Percentiles rank a stretch among this genome's conserved stretches.
phyloP scores from a whole-genome alignment of 139 green algal genomes.

The Chara braunii region DNA sequence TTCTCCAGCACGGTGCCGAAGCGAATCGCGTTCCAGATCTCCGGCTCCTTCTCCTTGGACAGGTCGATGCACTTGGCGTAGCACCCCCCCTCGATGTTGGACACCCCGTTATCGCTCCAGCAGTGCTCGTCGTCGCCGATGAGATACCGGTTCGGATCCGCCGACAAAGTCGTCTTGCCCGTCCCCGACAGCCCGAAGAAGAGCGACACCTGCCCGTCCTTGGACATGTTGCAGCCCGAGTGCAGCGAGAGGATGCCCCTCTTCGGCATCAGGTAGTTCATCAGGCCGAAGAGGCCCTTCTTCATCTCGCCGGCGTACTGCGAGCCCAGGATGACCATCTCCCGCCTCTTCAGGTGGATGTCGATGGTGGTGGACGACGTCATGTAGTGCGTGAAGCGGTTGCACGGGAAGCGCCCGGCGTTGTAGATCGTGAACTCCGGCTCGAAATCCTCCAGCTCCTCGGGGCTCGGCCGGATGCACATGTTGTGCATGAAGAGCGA shows the following conservation, averaged over 20 bases:
- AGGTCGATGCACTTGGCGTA: conserved; percentile 94
- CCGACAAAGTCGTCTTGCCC: conserved; percentile 58
- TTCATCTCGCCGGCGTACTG: conserved; percentile 87
- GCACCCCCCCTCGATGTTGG: conserved; percentile 94
- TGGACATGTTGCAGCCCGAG: conserved; percentile 62
- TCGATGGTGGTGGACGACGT: conserved; percentile 66
- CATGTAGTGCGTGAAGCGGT: conserved; percentile 78
- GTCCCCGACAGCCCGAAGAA: conserved; percentile 47
- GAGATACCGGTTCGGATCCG: conserved; percentile 67
- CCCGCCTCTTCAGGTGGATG: conserved; percentile 52
- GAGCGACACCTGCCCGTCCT: conserved; percentile 44
- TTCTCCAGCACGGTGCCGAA: conserved; percentile 90
- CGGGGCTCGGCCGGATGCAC: conserved; percentile 56
- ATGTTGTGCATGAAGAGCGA: conserved; percentile 97
- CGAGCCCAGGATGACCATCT: conserved; percentile 68
- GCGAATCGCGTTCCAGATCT: conserved; percentile 83
- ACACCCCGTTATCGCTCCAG: conserved; percentile 75
- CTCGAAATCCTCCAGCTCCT: conserved; percentile 68
- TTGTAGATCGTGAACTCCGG: conserved; percentile 95
- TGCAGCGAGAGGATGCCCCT: conserved; percentile 77
- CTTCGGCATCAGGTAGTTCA: conserved; percentile 89
- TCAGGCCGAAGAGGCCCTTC: conserved; percentile 72
- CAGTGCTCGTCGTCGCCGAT: conserved; percentile 92
- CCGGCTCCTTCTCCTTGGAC: conserved; percentile 66
- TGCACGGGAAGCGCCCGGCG: conserved; percentile 73